These are phyloP conservation scores for Linaria vulgaris DNA, from an alignment of 257 asterid genomes.

Conservation along the genomic window DNA sequence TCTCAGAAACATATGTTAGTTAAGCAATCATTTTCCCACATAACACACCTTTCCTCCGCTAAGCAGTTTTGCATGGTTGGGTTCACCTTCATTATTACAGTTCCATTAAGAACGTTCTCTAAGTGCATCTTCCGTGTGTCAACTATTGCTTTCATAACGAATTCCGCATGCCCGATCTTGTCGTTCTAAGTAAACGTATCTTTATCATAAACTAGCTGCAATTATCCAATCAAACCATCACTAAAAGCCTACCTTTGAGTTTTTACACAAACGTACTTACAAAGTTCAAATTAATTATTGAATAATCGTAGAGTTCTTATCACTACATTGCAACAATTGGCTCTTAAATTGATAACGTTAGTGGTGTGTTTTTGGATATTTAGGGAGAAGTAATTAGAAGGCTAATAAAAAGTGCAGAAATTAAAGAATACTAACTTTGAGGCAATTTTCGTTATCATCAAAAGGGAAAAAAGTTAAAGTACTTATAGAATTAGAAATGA, in stretches of 20 bases:
- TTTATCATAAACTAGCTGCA: slow-evolving; percentile 58
- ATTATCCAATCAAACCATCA: not conserved
- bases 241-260: not conserved
- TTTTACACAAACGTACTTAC: no score
- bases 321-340: slow-evolving; percentile 46
- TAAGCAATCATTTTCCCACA: slow-evolving; percentile 44
- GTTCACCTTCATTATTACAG: slow-evolving; percentile 39
- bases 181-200: slow-evolving; percentile 49
- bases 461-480: no score
- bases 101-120: slow-evolving; percentile 38
- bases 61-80: slow-evolving; percentile 49
- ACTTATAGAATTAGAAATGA: no score
- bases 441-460: no score
- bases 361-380: no score
- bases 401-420: no score
- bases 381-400: no score
- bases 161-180: slow-evolving; percentile 70
- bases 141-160: slow-evolving; percentile 40
- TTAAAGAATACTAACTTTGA: no score
- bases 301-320: slow-evolving; percentile 28
- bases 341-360: slow-evolving; percentile 46
- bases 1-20: slow-evolving; percentile 50
- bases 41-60: slow-evolving; percentile 54
- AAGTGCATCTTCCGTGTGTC: slow-evolving; percentile 35
- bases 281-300: not conserved